Evolutionary conservation across 805 yeast genomes (phyloP), one percentile per base, ranked within the genome.

Genomic region (Metschnikowia rubicola): DNA sequence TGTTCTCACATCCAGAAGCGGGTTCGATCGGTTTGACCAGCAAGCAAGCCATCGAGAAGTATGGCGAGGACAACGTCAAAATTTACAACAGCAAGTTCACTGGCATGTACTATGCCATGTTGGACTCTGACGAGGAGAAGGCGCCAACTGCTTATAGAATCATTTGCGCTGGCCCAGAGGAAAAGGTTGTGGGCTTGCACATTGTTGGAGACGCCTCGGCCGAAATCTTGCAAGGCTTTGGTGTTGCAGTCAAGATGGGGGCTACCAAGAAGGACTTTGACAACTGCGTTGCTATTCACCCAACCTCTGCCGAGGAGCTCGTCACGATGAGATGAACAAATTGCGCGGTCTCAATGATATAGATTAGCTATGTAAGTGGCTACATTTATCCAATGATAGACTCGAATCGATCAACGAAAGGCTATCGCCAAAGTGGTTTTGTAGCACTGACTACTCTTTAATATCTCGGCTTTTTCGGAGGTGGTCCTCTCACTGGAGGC

Each of bases 181-280:
- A 94, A 68, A 91, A 88, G 70, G 96, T 94, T 46, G 95, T 94
- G 51, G 99, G 99, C 29, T 72, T 94, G 57, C 99, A 94, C 68
- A 70, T 94, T 46, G 87, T 91, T 56, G 99, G 99, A 52, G 98
- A 91, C 61, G 70, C 80, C 8, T 81, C 94, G 43, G 82, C 96
- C 30, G 99, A 94, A 70, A 91, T 94, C 49, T 77, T 94, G 59
- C 99, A 94, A 76, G 99, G 99, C 34, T 94, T 94, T 62, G 99
- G 98, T 50, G 99, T 91, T 45, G 99, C 99, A 42, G 74, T 94
- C 54, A 91, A 91, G 73, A 94, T 94, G 99, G 99, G 99, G 31
- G 99, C 99, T 36, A 94, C 99, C 33, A 94, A 94, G 75, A 81
- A 80, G 39, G 97, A 94, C 67, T 94, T 94, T 56, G 99, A 94